Conservation (phyloP, 192 early-diverging fungal genomes). For the Podila verticillata region DNA sequence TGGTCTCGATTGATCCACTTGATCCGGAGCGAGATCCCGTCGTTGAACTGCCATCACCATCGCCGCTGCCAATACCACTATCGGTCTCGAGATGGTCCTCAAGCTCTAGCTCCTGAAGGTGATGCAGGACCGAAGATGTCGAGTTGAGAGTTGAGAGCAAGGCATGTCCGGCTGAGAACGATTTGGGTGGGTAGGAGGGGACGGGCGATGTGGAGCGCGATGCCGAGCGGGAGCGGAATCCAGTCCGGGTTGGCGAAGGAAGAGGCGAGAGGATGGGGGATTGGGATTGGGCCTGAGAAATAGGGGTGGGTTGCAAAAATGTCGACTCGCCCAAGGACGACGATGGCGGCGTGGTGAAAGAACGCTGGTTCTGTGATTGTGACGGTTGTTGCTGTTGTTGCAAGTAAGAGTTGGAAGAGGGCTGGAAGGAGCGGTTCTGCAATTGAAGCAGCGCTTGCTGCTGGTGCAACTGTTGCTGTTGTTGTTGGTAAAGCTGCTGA, state of each 20-base stretch:
- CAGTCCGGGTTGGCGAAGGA: constrained; percentile 44
- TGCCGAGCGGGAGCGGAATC: constrained; percentile 46
- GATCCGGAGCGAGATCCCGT: background rate
- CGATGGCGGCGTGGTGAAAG: constrained; percentile 9
- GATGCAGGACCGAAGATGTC: background rate
- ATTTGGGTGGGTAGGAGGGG: background rate
- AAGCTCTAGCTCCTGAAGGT: constrained; percentile 7
- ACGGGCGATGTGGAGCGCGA: constrained; percentile 43
- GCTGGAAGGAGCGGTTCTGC: constrained; percentile 31
- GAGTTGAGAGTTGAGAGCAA: background rate
- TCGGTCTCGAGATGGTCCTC: constrained; percentile 20
- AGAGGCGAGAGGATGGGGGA: constrained; percentile 44
- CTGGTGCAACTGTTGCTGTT: constrained; percentile 15
- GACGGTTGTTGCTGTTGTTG: constrained; percentile 13
- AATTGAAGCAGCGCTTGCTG: constrained; percentile 49
- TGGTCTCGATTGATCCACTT: background rate
- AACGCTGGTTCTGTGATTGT: constrained; percentile 12
- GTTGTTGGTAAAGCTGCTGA: constrained; percentile 33
- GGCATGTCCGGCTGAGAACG: constrained; percentile 9
- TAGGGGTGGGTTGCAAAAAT: background rate
- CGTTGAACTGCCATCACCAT: constrained; percentile 10
- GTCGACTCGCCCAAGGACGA: background rate
- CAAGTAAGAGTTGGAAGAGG: background rate
- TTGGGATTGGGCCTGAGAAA: background rate
- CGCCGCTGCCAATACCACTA: background rate